Conservation (phyloP, 495 filamentous ascomycete genomes). For the Penicillium manginii region DNA sequence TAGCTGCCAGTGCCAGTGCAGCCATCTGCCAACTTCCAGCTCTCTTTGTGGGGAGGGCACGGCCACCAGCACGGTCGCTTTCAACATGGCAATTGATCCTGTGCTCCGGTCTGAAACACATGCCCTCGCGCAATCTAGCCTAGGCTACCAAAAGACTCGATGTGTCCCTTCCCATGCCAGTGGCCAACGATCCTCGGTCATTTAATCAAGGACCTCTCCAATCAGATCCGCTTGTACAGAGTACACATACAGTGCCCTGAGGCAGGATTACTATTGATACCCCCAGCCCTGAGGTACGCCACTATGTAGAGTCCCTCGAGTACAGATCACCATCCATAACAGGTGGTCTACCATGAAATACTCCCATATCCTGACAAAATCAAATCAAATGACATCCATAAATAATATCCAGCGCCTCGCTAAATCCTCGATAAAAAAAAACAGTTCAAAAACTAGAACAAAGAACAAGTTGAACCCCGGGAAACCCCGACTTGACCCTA, state of each 20-base stretch:
- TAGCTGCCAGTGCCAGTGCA: too few species aligned
- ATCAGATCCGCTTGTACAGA: background rate
- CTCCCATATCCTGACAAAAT: too few species aligned
- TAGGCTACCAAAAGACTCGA: slow-evolving; percentile 2
- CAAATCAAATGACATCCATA: too few species aligned
- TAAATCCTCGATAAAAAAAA: slow-evolving; percentile 4
- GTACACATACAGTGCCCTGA: too few species aligned
- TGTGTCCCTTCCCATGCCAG: background rate
- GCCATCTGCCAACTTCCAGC: background rate
- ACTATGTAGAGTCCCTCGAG: too few species aligned
- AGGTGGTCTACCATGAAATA: too few species aligned
- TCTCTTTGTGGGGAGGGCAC: slow-evolving; percentile 5
- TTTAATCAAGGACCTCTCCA: background rate
- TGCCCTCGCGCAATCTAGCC: background rate
- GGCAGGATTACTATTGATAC: background rate
- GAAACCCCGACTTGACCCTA: background rate
- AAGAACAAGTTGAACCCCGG: slow-evolving; percentile 1
- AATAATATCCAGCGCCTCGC: background rate
- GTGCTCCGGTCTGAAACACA: slow-evolving; percentile 16
- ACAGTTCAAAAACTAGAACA: background rate
- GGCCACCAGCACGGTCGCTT: slow-evolving; percentile 5
- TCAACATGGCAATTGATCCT: slow-evolving; percentile 10
- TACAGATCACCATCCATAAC: too few species aligned
- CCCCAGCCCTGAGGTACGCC: too few species aligned
- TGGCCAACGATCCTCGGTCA: background rate